phyloP scores from a whole-genome alignment of 768 basidiomycete species.

The Symmetrospora coprosmae region DNA sequence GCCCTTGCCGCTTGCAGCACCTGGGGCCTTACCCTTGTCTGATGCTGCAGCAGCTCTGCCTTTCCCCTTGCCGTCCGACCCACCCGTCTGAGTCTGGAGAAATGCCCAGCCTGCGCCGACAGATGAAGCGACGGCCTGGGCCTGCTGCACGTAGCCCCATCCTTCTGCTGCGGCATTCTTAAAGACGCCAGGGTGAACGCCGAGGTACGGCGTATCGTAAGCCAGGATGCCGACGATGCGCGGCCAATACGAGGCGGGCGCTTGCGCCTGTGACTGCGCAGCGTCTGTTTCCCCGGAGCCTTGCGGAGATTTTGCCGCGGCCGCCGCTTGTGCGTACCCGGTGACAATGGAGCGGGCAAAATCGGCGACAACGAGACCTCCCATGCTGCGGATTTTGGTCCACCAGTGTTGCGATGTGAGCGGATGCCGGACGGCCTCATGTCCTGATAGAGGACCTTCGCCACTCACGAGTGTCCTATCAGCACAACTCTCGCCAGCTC shows the following conservation, averaged over 20 bases:
- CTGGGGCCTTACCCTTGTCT: neutral
- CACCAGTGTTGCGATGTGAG: too few species aligned
- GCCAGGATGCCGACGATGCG: constrained; percentile 10
- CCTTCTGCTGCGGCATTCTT: constrained; percentile 17
- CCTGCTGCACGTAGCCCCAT: constrained; percentile 20
- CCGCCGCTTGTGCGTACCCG: neutral
- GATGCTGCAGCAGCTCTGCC: neutral
- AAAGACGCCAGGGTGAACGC: constrained; percentile 16
- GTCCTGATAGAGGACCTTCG: too few species aligned
- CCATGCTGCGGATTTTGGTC: too few species aligned
- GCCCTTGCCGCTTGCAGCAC: neutral
- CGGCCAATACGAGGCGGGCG: neutral
- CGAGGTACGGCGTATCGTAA: constrained; percentile 18
- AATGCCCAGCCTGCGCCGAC: constrained; percentile 6
- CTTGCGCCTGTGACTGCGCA: neutral
- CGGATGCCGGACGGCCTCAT: too few species aligned
- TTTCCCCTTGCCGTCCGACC: too few species aligned
- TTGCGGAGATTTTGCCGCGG: too few species aligned
- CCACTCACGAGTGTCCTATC: constrained; percentile 7
- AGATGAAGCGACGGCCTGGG: constrained; percentile 14
- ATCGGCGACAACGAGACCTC: constrained; percentile 15
- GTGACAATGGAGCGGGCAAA: constrained; percentile 10
- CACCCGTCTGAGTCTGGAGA: too few species aligned
- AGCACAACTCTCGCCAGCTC: constrained; percentile 9
- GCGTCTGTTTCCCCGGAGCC: neutral